Conservation (phyloP, 495 filamentous ascomycete genomes). For the Daldinia bambusicola region DNA sequence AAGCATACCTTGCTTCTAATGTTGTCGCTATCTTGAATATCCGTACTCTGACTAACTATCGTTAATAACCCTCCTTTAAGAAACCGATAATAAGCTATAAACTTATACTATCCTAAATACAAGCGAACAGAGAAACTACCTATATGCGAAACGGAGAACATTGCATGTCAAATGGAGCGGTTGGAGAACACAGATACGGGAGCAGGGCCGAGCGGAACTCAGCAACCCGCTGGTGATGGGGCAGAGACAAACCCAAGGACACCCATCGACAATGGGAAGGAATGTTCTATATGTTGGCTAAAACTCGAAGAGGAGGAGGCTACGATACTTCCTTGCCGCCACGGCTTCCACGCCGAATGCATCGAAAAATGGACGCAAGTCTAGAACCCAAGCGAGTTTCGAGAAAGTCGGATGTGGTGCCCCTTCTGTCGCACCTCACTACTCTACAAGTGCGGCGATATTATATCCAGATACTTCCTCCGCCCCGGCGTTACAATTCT, state of each 20-base stretch:
- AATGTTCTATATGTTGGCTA: slow-evolving; percentile 9
- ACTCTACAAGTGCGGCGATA: slow-evolving; percentile 12
- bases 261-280: background rate
- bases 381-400: background rate
- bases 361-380: slow-evolving; percentile 16
- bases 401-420: background rate
- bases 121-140: background rate
- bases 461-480: slow-evolving; percentile 19
- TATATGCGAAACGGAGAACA: too few species aligned
- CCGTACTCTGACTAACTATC: background rate
- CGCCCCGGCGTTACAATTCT: slow-evolving; percentile 28
- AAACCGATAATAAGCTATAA: background rate
- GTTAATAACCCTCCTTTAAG: background rate
- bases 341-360: slow-evolving; percentile 13
- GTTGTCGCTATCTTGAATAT: background rate
- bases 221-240: background rate
- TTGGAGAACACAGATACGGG: background rate
- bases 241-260: too few species aligned
- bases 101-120: background rate
- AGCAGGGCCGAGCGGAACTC: background rate
- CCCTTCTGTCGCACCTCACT: slow-evolving; percentile 20
- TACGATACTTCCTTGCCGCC: slow-evolving; percentile 27
- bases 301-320: background rate
- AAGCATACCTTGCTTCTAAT: background rate
- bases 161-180: background rate